Conservation (phyloP, 306 rosid genomes). For the Cucumis melo region DNA sequence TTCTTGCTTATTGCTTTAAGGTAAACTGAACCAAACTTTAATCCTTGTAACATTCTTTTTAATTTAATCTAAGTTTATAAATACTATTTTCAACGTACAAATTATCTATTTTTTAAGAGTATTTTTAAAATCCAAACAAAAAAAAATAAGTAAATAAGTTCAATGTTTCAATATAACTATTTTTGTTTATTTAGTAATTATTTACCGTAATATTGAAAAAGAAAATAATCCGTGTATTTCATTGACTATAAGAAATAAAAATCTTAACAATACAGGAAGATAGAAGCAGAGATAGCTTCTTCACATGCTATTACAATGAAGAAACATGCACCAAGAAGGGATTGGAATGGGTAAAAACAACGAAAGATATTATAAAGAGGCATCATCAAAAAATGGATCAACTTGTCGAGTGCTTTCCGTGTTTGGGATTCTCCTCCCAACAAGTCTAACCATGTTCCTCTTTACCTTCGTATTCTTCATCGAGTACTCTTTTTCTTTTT, state of each 20-base stretch:
- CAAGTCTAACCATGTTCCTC: slow-evolving; percentile 25
- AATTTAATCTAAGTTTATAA: no score
- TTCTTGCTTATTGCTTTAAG: slow-evolving; percentile 59
- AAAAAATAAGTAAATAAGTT: neutral
- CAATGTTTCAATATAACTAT: no score
- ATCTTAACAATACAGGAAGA: slow-evolving; percentile 24
- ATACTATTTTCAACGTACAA: no score
- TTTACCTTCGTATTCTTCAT: slow-evolving; percentile 18
- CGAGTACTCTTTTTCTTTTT: neutral
- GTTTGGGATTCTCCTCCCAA: slow-evolving; percentile 51
- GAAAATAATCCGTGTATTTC: no score
- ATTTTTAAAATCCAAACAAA: no score
- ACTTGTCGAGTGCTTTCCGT: slow-evolving; percentile 48
- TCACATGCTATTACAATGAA: slow-evolving; percentile 47
- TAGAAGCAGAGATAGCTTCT: slow-evolving; percentile 70
- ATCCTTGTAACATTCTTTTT: no score
- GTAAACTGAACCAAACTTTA: slow-evolving; percentile 7
- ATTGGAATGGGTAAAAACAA: slow-evolving; percentile 50
- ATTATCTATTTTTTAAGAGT: no score
- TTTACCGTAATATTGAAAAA: no score
- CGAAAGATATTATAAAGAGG: slow-evolving; percentile 55
- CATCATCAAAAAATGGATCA: slow-evolving; percentile 57
- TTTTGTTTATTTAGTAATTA: neutral
- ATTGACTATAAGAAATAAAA: neutral
- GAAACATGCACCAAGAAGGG: slow-evolving; percentile 53